A percentile compares a stretch with the other conserved stretches of the same genome.
These are phyloP conservation scores for Metschnikowia lachancei DNA, from an alignment of 805 yeast genomes.

Conservation along the genomic window DNA sequence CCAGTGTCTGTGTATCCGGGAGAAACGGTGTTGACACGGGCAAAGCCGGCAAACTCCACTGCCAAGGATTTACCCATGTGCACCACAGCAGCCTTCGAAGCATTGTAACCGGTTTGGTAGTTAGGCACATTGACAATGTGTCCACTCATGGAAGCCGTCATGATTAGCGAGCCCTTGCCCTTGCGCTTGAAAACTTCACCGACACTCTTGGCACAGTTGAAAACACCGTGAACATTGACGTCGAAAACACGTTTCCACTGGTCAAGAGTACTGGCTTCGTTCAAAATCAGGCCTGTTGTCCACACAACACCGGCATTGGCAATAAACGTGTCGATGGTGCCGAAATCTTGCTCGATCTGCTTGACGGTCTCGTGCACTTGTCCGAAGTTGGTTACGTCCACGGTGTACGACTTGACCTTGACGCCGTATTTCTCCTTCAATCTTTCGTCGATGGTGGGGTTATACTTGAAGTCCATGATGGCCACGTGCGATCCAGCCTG, in stretches of 20 bases:
- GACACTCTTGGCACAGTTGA: constrained; percentile 61
- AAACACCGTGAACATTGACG: constrained; percentile 35
- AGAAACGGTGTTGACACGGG: constrained; percentile 23
- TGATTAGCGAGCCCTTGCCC: constrained; percentile 72
- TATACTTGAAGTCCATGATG: constrained; percentile 38
- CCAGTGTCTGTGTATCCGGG: constrained; percentile 25
- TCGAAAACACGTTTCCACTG: constrained; percentile 73
- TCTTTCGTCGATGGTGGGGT: constrained; percentile 27
- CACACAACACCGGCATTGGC: constrained; percentile 82
- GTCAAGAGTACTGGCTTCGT: constrained; percentile 44
- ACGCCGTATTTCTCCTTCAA: constrained; percentile 52
- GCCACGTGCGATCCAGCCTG: constrained; percentile 58
- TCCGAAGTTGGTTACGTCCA: constrained; percentile 49
- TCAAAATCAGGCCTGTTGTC: constrained; percentile 42
- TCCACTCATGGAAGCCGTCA: constrained; percentile 89
- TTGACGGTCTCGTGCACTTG: constrained; percentile 49
- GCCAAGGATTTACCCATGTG: constrained; percentile 25
- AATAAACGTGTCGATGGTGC: constrained; percentile 76
- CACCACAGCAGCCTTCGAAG: constrained; percentile 23
- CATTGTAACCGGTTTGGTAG: constrained; percentile 58
- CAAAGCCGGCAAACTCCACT: constrained; percentile 24
- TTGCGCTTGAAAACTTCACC: constrained; percentile 73
- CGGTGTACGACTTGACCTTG: constrained; percentile 61
- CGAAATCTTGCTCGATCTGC: constrained; percentile 64
- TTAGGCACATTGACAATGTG: constrained; percentile 86